phyloP scores from a whole-genome alignment of 2,329 filamentous ascomycete genomes.

The Trichoderma sp. region DNA sequence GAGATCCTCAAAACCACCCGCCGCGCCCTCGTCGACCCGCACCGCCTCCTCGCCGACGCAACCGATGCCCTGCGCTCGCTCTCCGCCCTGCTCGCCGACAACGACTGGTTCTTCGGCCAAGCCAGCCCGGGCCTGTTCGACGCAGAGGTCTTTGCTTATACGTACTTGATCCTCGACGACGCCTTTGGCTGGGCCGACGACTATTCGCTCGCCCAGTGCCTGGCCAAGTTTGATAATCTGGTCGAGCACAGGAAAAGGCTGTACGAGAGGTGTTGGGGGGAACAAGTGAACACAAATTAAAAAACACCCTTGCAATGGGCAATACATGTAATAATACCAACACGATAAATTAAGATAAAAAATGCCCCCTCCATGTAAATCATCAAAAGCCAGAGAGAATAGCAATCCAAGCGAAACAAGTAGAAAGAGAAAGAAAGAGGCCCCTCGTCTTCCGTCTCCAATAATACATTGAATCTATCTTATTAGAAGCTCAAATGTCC shows the following conservation, averaged over 20 bases:
- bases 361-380: background rate
- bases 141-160: slow-evolving; percentile 86
- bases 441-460: background rate
- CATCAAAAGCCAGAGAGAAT: background rate
- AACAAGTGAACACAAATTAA: background rate
- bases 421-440: too few relatives aligned
- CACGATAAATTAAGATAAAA: background rate
- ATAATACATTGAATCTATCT: background rate
- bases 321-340: background rate
- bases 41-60: slow-evolving; percentile 43
- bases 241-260: slow-evolving; percentile 45
- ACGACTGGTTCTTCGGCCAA: slow-evolving; percentile 49
- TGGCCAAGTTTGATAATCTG: slow-evolving; percentile 59
- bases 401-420: too few relatives aligned
- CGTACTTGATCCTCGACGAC: slow-evolving; percentile 71
- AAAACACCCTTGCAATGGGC: background rate
- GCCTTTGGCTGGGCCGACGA: slow-evolving; percentile 58
- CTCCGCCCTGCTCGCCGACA: slow-evolving; percentile 39
- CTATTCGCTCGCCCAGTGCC: slow-evolving; percentile 52
- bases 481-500: background rate
- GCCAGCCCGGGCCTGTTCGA: slow-evolving; percentile 71
- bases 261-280: slow-evolving; percentile 30
- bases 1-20: slow-evolving; percentile 66
- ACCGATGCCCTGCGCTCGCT: slow-evolving; percentile 46
- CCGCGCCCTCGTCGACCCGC: slow-evolving; percentile 33